Conservation (phyloP, 2,329 filamentous ascomycete genomes). For the Dothideomycetes sp. region DNA sequence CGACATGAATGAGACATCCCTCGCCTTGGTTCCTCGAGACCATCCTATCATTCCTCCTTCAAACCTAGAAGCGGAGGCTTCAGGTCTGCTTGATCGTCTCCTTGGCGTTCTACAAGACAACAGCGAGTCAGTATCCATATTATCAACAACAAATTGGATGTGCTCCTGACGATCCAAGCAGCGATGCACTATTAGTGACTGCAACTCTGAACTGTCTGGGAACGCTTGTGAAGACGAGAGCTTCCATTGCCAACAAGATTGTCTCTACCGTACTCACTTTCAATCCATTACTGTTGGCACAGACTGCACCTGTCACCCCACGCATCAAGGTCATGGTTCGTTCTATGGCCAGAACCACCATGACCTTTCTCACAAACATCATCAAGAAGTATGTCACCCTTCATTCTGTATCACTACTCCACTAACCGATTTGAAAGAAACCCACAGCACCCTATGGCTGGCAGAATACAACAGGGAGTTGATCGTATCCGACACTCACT, state of each 20-base stretch:
- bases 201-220: slow-evolving; percentile 84
- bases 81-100: slow-evolving; percentile 80
- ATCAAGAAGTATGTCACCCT: slow-evolving; percentile 53
- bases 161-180: slow-evolving; percentile 25
- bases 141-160: not conserved
- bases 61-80: slow-evolving; percentile 84
- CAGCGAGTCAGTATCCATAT: slow-evolving; percentile 52
- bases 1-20: slow-evolving; percentile 71
- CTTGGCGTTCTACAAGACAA: slow-evolving; percentile 77
- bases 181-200: slow-evolving; percentile 79
- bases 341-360: slow-evolving; percentile 90
- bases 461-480: slow-evolving; percentile 76
- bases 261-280: slow-evolving; percentile 78
- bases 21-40: slow-evolving; percentile 72
- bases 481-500: slow-evolving; percentile 72
- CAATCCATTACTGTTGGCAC: slow-evolving; percentile 73
- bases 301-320: slow-evolving; percentile 57
- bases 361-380: slow-evolving; percentile 72
- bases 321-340: slow-evolving; percentile 72
- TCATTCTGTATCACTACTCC: not conserved
- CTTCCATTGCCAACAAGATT: slow-evolving; percentile 73
- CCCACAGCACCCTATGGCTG: slow-evolving; percentile 61
- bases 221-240: slow-evolving; percentile 69
- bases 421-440: slow-evolving; percentile 44
- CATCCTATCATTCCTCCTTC: slow-evolving; percentile 70